These are phyloP conservation scores for Iberis pinnata DNA, from an alignment of 345 rosid species.

Conservation along the genomic window DNA sequence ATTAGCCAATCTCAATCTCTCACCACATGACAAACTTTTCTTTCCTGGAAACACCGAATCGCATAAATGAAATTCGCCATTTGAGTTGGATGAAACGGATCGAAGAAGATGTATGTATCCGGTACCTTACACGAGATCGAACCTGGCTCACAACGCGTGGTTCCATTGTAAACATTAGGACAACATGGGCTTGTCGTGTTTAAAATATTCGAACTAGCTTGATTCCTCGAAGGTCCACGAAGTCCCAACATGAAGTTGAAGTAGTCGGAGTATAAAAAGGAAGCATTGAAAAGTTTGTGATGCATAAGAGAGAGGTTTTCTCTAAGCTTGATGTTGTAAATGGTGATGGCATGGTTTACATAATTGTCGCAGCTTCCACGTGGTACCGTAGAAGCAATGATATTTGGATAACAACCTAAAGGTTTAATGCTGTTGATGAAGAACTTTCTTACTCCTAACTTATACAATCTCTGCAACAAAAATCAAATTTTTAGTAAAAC, in stretches of 20 bases:
- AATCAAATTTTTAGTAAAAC: no score
- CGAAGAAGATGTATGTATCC: no score
- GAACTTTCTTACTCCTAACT: constrained; percentile 27
- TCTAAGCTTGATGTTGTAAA: constrained; percentile 20
- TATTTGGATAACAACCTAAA: constrained; percentile 28
- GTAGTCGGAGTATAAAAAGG: constrained; percentile 27
- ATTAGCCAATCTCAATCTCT: no score
- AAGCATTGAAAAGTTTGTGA: not conserved
- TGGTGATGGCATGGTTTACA: constrained; percentile 1
- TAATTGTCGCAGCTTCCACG: constrained; percentile 15
- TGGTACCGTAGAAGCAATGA: constrained; percentile 2
- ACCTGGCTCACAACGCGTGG: no score
- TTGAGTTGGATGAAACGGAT: no score
- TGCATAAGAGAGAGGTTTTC: not conserved
- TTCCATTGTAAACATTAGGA: constrained; percentile 22
- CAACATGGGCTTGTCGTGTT: constrained; percentile 24
- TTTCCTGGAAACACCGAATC: no score
- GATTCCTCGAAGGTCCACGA: constrained; percentile 16
- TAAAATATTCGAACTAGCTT: constrained; percentile 13
- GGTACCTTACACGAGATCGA: no score
- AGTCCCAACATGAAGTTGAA: constrained; percentile 23
- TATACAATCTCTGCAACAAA: constrained; percentile 20
- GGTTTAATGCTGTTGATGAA: constrained; percentile 30
- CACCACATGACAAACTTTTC: no score
- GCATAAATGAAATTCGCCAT: no score